Evolutionary conservation across 2,329 filamentous ascomycete species (phyloP).

Genomic region (Fusarium palustre): DNA sequence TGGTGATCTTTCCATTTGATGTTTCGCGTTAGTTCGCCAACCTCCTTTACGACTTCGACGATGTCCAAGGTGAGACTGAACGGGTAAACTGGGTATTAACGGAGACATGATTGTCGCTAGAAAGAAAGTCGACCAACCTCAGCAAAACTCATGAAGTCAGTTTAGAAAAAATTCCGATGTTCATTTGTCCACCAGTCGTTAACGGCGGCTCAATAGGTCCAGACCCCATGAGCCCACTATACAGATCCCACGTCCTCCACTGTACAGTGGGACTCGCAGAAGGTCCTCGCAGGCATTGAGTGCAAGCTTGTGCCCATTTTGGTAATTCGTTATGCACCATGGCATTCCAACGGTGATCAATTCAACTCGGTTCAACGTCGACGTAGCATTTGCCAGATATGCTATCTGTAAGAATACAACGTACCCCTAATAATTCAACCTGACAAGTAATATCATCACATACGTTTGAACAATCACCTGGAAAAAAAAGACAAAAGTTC

Average conservation of each 20-base stretch:
- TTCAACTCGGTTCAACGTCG: slow-evolving; percentile 2
- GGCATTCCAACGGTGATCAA: slow-evolving; percentile 18
- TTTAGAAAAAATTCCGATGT: not conserved
- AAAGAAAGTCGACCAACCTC: slow-evolving; percentile 4
- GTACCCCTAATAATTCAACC: slow-evolving; percentile 24
- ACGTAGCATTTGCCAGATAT: slow-evolving; percentile 21
- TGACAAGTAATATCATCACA: not conserved
- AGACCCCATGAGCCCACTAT: not conserved
- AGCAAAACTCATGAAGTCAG: not conserved
- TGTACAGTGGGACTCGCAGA: slow-evolving; percentile 24
- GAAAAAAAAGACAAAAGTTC: slow-evolving; percentile 3
- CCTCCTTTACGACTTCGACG: not conserved
- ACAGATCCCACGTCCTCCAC: slow-evolving; percentile 12
- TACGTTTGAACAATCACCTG: not conserved
- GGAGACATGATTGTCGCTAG: not conserved
- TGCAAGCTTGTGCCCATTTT: slow-evolving; percentile 17
- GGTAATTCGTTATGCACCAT: slow-evolving; percentile 10
- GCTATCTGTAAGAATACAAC: slow-evolving; percentile 1
- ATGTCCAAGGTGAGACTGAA: not conserved
- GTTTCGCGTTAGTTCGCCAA: not conserved
- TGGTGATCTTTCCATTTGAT: not conserved
- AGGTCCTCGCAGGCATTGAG: slow-evolving; percentile 21
- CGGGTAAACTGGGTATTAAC: not conserved
- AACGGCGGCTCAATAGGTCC: slow-evolving; percentile 1
- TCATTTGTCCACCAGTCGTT: slow-evolving; percentile 6